Percentiles rank a stretch among this genome's conserved stretches.
phyloP scores from a whole-genome alignment of 2,329 filamentous ascomycete genomes.

The Setomelanomma holmii region DNA sequence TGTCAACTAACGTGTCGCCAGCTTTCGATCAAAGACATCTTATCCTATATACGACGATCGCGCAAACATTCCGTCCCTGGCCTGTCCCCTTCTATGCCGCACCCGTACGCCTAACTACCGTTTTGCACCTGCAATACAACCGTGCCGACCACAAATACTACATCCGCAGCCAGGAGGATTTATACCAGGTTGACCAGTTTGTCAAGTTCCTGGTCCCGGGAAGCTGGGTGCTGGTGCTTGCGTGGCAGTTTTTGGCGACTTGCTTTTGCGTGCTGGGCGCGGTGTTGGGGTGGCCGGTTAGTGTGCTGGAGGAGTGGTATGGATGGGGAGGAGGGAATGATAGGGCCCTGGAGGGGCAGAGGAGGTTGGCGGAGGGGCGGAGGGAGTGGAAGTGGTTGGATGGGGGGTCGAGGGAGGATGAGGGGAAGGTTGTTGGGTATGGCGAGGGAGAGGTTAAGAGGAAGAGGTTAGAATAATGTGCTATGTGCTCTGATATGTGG shows the following conservation, averaged over 20 bases:
- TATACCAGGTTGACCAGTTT: slow-evolving; percentile 80
- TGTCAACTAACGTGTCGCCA: slow-evolving; percentile 36
- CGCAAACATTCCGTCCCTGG: slow-evolving; percentile 79
- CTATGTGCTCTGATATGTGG: no score
- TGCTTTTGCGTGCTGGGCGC: slow-evolving; percentile 69
- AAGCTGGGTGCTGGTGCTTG: slow-evolving; percentile 63
- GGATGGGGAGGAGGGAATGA: slow-evolving; percentile 17
- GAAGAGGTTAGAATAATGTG: background rate
- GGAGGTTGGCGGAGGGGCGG: slow-evolving; percentile 9
- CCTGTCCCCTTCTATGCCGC: slow-evolving; percentile 77
- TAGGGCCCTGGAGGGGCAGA: slow-evolving; percentile 11
- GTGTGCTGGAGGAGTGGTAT: slow-evolving; percentile 25
- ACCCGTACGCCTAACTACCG: slow-evolving; percentile 71
- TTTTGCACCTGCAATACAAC: slow-evolving; percentile 66
- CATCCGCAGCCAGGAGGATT: slow-evolving; percentile 78
- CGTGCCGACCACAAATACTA: slow-evolving; percentile 64
- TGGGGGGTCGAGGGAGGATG: slow-evolving; percentile 5
- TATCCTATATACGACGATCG: slow-evolving; percentile 75
- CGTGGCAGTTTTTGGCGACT: slow-evolving; percentile 71
- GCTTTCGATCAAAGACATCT: slow-evolving; percentile 72
- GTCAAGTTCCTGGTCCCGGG: slow-evolving; percentile 72
- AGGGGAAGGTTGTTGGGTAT: background rate
- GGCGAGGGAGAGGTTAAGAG: background rate
- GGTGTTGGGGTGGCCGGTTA: slow-evolving; percentile 58
- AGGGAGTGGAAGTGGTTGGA: slow-evolving; percentile 15